Evolutionary conservation across 1,284 basidiomycete genomes (phyloP).

Genomic region (Trametes hirsuta): DNA sequence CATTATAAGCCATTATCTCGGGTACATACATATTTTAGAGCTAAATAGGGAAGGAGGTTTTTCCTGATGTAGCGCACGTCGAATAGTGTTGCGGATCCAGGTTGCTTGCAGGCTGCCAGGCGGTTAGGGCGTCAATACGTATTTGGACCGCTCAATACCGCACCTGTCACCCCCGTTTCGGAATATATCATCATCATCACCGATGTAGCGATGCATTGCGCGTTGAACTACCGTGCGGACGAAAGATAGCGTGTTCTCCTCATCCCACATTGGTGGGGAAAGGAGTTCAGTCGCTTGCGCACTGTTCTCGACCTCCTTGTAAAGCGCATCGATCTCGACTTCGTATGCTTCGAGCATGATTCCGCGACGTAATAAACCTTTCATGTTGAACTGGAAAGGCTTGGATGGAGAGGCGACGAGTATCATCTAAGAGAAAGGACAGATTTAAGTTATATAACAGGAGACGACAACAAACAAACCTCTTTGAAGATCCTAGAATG

Average conservation of each 20-base stretch:
- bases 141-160: background rate
- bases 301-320: conserved; percentile 34
- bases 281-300: conserved; percentile 31
- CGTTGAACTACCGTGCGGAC: conserved; percentile 32
- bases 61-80: too few species aligned
- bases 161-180: conserved; percentile 46
- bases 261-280: conserved; percentile 35
- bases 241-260: conserved; percentile 27
- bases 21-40: too few species aligned
- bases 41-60: too few species aligned
- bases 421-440: background rate
- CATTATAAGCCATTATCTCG: too few species aligned
- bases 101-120: conserved; percentile 41
- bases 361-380: conserved; percentile 37
- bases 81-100: conserved; percentile 43
- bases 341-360: conserved; percentile 39
- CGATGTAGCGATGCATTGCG: conserved; percentile 28
- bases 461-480: conserved; percentile 7
- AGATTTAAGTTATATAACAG: background rate
- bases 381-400: conserved; percentile 41
- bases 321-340: conserved; percentile 40
- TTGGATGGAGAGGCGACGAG: conserved; percentile 37
- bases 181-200: conserved; percentile 44
- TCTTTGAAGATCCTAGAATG: conserved; percentile 46
- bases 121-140: background rate